These are phyloP conservation scores for Anisodus acutangulus DNA, from an alignment of 257 asterid genomes.

Conservation along the genomic window DNA sequence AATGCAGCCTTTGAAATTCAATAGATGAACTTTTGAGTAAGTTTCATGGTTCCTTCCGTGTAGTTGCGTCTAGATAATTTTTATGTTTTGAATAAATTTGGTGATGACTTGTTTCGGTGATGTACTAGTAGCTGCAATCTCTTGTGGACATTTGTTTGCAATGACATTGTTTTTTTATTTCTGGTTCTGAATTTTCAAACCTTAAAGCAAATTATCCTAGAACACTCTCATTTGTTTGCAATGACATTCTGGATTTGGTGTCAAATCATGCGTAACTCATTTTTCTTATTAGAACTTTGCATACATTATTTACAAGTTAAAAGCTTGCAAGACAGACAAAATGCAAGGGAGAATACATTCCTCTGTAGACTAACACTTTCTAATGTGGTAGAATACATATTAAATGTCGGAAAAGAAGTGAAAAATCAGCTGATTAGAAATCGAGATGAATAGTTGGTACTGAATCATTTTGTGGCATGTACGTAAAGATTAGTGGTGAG, in stretches of 20 bases:
- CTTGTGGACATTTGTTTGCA: neutral
- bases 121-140: neutral
- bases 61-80: neutral
- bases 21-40: neutral
- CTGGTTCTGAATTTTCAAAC: neutral
- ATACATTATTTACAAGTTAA: neutral
- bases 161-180: neutral
- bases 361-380: no score
- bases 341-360: neutral
- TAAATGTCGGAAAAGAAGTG: no score
- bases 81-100: neutral
- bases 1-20: neutral
- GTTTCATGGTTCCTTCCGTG: slow-evolving; percentile 1
- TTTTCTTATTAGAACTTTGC: neutral
- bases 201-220: neutral
- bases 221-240: no score
- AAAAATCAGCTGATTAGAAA: no score
- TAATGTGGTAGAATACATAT: no score
- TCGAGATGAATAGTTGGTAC: no score
- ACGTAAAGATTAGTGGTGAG: no score
- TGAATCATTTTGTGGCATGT: no score
- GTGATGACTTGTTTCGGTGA: neutral
- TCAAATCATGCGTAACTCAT: neutral
- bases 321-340: neutral
- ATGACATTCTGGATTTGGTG: neutral